phyloP scores from a whole-genome alignment of 192 early-diverging fungal genomes.

The Coemansia furcata region DNA sequence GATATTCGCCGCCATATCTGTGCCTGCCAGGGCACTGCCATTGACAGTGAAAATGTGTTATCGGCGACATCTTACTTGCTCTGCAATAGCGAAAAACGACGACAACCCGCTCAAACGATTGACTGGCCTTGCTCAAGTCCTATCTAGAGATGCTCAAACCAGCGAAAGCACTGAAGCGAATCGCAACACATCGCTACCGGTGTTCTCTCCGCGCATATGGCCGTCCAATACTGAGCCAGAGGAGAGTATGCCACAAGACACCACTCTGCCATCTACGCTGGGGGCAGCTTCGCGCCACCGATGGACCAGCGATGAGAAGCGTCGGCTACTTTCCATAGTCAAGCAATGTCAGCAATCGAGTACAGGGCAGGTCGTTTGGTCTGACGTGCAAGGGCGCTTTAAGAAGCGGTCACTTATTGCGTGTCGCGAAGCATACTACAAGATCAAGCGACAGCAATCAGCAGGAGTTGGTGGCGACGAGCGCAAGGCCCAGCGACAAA shows the following conservation, averaged over 20 bases:
- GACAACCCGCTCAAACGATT: neutral
- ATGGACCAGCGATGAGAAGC: slow-evolving; percentile 4
- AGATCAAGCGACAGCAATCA: neutral
- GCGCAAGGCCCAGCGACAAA: neutral
- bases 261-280: neutral
- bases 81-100: neutral
- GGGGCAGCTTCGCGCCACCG: neutral
- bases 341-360: neutral
- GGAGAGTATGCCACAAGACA: neutral
- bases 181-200: neutral
- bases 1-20: neutral
- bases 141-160: neutral
- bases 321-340: neutral
- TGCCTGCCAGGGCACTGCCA: neutral
- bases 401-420: neutral
- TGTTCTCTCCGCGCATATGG: slow-evolving; percentile 1
- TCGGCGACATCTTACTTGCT: neutral
- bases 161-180: neutral
- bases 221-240: neutral
- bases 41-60: neutral
- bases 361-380: slow-evolving; percentile 4
- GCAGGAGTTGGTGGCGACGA: neutral
- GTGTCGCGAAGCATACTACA: neutral
- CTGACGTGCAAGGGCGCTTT: neutral
- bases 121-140: neutral